A percentile compares a stretch with the other conserved stretches of the same genome.
phyloP scores from a whole-genome alignment of 225 moss, liverwort and hornwort species.

The Sphagnum tenellum region DNA sequence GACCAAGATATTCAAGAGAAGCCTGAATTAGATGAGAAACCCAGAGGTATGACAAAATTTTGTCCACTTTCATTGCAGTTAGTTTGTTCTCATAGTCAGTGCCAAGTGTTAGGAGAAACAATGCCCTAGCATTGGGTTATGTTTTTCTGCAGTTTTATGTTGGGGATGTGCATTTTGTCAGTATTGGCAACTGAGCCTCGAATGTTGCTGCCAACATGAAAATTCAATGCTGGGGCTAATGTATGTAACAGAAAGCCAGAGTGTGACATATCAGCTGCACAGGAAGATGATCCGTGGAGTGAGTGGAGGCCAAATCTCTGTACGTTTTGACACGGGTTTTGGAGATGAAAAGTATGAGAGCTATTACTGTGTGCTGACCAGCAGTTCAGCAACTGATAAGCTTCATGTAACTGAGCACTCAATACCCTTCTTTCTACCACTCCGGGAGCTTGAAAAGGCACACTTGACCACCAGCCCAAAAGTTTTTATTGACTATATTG shows the following conservation, averaged over 20 bases:
- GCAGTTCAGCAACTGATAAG: conserved; percentile 44
- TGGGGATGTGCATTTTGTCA: too few relatives aligned
- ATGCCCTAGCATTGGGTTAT: too few relatives aligned
- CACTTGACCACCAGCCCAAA: conserved; percentile 55
- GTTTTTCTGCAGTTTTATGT: too few relatives aligned
- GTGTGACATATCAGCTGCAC: conserved; percentile 27
- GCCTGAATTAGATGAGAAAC: conserved; percentile 15
- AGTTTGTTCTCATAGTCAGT: too few relatives aligned
- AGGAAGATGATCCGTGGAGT: conserved; percentile 61
- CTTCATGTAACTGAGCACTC: conserved; percentile 57
- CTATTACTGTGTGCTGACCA: conserved; percentile 64
- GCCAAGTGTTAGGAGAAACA: too few relatives aligned
- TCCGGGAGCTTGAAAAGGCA: conserved; percentile 73
- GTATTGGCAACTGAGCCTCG: too few relatives aligned
- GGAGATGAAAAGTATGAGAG: conserved; percentile 57
- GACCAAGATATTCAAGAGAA: conserved; percentile 34
- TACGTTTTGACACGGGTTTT: conserved; percentile 62
- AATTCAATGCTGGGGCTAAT: too few relatives aligned
- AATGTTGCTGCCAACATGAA: too few relatives aligned
- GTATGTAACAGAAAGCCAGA: conserved; percentile 29
- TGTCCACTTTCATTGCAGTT: too few relatives aligned
- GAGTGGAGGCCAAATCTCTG: conserved; percentile 49
- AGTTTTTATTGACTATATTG: conserved; percentile 62
- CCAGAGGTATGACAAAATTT: conserved; percentile 20
- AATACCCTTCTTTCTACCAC: conserved; percentile 70